phyloP scores from a whole-genome alignment of 208 protist genomes.

The Leishmania braziliensis region DNA sequence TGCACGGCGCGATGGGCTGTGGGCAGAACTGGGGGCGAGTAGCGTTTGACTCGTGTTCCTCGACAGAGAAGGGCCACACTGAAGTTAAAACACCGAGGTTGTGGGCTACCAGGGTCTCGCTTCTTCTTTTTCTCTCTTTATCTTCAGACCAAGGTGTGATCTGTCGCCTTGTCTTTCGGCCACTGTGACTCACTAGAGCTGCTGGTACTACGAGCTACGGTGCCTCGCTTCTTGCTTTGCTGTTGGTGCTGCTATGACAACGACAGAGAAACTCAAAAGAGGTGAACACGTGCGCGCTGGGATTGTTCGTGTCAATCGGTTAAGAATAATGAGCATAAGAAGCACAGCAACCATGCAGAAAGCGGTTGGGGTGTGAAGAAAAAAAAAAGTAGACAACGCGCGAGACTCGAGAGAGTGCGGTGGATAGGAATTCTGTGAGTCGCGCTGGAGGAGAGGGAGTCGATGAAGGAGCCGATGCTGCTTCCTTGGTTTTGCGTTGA shows the following conservation, averaged over 20 bases:
- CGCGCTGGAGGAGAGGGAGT: no score
- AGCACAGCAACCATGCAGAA: not conserved
- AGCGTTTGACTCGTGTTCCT: no score
- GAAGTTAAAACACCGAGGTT: no score
- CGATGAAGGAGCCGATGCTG: no score
- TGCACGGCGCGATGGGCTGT: no score
- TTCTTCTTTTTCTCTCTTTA: slow-evolving; percentile 3
- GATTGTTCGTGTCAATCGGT: not conserved
- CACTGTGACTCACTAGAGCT: not conserved
- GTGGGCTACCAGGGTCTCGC: not conserved
- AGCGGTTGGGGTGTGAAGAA: not conserved
- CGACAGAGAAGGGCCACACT: no score
- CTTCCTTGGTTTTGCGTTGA: no score
- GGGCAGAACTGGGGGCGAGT: no score
- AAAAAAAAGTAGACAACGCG: not conserved
- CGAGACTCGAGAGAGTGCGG: no score
- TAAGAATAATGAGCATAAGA: not conserved
- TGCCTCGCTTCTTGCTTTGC: not conserved
- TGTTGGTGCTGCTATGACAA: not conserved
- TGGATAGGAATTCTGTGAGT: no score
- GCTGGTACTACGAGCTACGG: not conserved
- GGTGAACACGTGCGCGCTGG: not conserved
- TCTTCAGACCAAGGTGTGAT: not conserved
- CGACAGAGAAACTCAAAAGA: not conserved
- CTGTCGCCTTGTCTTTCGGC: not conserved